Evolutionary conservation across 768 basidiomycete genomes (phyloP).

Genomic region (Pluteus cervinus): DNA sequence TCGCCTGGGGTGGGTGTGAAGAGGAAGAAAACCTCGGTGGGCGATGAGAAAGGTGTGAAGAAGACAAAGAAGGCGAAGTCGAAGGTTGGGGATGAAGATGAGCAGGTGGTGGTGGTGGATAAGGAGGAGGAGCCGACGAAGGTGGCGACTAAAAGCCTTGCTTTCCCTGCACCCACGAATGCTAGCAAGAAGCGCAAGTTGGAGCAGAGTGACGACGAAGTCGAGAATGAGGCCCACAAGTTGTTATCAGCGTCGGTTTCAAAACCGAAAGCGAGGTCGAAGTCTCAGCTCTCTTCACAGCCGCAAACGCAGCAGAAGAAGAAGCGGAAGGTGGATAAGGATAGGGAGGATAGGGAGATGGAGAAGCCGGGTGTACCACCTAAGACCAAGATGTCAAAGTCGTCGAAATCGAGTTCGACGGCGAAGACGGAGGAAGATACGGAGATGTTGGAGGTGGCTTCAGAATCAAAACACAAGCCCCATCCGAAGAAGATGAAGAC

Average conservation of each 20-base stretch:
- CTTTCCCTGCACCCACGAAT: constrained; percentile 8
- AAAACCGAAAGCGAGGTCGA: constrained; percentile 11
- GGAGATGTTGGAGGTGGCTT: not conserved
- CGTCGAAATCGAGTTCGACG: not conserved
- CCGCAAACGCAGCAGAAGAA: constrained; percentile 15
- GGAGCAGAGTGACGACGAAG: constrained; percentile 9
- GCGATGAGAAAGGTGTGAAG: not conserved
- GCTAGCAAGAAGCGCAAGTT: constrained; percentile 4
- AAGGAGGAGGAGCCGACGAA: constrained; percentile 8
- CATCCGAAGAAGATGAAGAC: not conserved
- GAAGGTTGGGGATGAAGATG: constrained; percentile 9
- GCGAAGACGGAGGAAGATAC: not conserved
- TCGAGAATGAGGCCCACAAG: not conserved
- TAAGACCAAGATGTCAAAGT: not conserved
- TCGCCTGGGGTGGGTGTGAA: too few species aligned
- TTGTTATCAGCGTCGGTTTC: not conserved
- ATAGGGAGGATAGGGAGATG: not conserved
- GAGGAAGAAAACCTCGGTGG: not conserved
- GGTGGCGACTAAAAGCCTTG: constrained; percentile 3
- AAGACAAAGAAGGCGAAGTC: too few species aligned
- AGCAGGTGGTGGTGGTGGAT: constrained; percentile 15
- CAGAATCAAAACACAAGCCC: not conserved
- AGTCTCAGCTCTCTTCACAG: constrained; percentile 8
- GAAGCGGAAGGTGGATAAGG: constrained; percentile 12
- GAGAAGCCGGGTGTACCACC: not conserved